These are phyloP conservation scores for Fusarium metavorans DNA, from an alignment of 2,329 filamentous ascomycete species.

Conservation along the genomic window DNA sequence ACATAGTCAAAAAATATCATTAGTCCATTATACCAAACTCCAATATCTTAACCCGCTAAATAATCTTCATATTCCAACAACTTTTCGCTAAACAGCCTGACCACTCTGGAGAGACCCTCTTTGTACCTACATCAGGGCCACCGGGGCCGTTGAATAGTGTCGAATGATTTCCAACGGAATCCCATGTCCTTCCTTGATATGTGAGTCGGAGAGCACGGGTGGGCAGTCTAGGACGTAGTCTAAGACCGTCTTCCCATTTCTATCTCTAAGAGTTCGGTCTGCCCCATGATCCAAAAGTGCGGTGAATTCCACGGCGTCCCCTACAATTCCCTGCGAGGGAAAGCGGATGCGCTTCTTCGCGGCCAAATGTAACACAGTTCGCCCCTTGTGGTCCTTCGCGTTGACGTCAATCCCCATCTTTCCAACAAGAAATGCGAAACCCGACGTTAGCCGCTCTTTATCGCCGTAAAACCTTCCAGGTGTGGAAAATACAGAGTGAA, in stretches of 20 bases:
- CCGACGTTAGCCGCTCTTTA: no score
- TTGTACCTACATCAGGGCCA: neutral
- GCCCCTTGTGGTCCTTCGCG: neutral
- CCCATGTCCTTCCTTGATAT: no score
- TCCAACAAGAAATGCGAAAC: neutral
- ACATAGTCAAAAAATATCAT: neutral
- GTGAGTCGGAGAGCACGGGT: no score
- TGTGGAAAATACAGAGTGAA: fast-evolving
- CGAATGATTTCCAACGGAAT: neutral
- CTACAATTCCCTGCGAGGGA: neutral
- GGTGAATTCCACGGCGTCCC: no score
- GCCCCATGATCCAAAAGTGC: neutral
- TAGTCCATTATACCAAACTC: no score
- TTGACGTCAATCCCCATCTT: neutral
- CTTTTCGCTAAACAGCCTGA: no score
- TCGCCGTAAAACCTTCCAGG: fast-evolving
- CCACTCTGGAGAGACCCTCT: neutral
- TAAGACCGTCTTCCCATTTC: neutral
- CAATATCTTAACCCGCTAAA: neutral
- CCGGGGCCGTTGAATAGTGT: neutral
- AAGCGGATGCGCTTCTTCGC: neutral
- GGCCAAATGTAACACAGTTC: neutral
- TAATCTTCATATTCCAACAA: no score
- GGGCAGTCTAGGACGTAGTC: neutral
- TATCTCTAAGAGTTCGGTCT: neutral